Conservation (phyloP, 345 rosid genomes). For the Kandelia obovata region DNA sequence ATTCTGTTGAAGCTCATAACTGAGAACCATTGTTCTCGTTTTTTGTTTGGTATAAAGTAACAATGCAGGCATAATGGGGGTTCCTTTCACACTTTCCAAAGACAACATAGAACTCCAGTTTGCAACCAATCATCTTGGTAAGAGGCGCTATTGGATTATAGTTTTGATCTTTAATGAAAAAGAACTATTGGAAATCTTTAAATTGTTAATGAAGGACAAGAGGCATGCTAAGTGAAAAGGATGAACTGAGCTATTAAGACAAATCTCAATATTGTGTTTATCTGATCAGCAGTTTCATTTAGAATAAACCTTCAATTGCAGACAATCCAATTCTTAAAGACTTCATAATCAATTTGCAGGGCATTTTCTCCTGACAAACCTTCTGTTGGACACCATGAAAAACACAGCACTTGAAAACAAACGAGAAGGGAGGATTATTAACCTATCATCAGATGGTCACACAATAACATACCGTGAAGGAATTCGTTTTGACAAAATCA, state of each 20-base stretch:
- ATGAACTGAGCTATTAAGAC: too few species aligned
- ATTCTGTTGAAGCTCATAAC: not conserved
- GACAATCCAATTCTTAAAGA: not conserved
- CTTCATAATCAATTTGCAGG: constrained; percentile 33
- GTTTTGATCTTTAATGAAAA: too few species aligned
- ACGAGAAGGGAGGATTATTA: constrained; percentile 59
- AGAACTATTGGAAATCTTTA: too few species aligned
- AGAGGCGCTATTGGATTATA: too few species aligned
- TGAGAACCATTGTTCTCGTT: not conserved
- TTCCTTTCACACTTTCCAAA: constrained; percentile 43
- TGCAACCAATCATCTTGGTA: constrained; percentile 62
- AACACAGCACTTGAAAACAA: constrained; percentile 38
- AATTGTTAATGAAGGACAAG: too few species aligned
- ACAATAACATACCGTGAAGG: constrained; percentile 38
- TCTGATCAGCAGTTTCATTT: not conserved
- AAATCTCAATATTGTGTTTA: too few species aligned
- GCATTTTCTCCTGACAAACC: constrained; percentile 52
- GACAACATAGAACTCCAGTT: constrained; percentile 54
- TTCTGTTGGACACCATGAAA: constrained; percentile 16
- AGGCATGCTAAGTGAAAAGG: too few species aligned
- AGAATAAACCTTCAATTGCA: not conserved
- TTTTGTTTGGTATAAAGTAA: constrained; percentile 37
- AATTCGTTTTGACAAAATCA: constrained; percentile 47
- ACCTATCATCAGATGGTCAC: constrained; percentile 48
- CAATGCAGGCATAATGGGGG: constrained; percentile 58